Conservation (phyloP, 495 filamentous ascomycete species). For the Podospora didyma region DNA sequence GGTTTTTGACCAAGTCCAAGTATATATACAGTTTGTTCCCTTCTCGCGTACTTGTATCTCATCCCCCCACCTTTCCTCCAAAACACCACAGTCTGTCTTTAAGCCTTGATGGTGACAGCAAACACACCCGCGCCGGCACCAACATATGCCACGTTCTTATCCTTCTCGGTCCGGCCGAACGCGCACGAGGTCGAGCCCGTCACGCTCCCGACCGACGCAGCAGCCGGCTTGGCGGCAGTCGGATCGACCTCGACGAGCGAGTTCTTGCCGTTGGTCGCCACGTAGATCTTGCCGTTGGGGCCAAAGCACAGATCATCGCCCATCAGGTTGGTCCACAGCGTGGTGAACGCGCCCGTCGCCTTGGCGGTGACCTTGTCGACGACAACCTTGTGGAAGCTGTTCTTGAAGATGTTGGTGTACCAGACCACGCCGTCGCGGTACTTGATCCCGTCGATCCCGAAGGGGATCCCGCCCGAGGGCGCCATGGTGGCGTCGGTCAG, state of each 20-base stretch:
- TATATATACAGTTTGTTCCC: no score
- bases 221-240: conserved; percentile 22
- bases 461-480: conserved; percentile 32
- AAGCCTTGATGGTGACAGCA: conserved; percentile 27
- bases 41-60: no score
- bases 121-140: conserved; percentile 28
- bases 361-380: conserved; percentile 37
- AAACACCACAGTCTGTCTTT: background rate
- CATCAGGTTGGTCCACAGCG: conserved; percentile 38
- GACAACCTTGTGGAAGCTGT: conserved; percentile 36
- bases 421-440: conserved; percentile 31
- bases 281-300: conserved; percentile 36
- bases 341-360: conserved; percentile 26
- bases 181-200: conserved; percentile 32
- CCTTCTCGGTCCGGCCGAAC: conserved; percentile 36
- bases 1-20: no score
- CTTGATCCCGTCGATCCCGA: conserved; percentile 34
- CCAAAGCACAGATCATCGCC: conserved; percentile 41
- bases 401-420: conserved; percentile 45
- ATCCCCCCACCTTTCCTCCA: no score
- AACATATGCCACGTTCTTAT: conserved; percentile 37
- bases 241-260: conserved; percentile 38
- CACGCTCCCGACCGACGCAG: conserved; percentile 25
- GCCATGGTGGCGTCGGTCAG: conserved; percentile 37
- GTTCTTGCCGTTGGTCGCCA: conserved; percentile 35